Conservation (phyloP, 208 protist genomes). For the Wallacemonas sp. region DNA sequence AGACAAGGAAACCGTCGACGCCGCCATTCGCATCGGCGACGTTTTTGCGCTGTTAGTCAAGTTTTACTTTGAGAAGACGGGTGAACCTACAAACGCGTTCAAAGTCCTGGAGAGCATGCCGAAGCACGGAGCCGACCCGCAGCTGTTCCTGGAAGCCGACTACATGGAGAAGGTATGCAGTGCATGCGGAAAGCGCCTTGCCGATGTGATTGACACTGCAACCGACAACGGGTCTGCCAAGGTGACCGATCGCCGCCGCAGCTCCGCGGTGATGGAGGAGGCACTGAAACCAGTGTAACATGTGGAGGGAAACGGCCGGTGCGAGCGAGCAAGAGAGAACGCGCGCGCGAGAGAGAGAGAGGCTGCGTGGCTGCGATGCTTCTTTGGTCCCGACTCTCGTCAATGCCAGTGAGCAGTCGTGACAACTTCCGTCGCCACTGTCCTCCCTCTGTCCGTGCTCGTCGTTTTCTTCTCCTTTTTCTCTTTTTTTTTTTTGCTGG, state of each 20-base stretch:
- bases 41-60: conserved; percentile 95
- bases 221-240: background rate
- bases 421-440: background rate
- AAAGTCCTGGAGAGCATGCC: conserved; percentile 92
- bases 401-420: too few species aligned
- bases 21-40: conserved; percentile 92
- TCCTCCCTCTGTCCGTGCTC: background rate
- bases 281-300: background rate
- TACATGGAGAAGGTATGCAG: conserved; percentile 86
- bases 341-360: too few species aligned
- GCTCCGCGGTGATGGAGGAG: conserved; percentile 29
- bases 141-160: conserved; percentile 88
- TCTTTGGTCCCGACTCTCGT: too few species aligned
- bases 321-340: too few species aligned
- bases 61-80: conserved; percentile 85
- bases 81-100: conserved; percentile 78
- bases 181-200: conserved; percentile 61
- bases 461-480: conserved; percentile 3
- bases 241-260: conserved; percentile 10
- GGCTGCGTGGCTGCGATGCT: too few species aligned
- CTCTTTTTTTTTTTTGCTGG: conserved; percentile 6
- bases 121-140: conserved; percentile 81
- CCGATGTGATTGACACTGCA: conserved; percentile 28
- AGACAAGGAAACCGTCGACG: conserved; percentile 64
- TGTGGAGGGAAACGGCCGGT: too few species aligned